Percentiles rank a stretch among this genome's conserved stretches.
Conservation (phyloP, 441 rosid genomes). For the Heliophila coronopifolia region DNA sequence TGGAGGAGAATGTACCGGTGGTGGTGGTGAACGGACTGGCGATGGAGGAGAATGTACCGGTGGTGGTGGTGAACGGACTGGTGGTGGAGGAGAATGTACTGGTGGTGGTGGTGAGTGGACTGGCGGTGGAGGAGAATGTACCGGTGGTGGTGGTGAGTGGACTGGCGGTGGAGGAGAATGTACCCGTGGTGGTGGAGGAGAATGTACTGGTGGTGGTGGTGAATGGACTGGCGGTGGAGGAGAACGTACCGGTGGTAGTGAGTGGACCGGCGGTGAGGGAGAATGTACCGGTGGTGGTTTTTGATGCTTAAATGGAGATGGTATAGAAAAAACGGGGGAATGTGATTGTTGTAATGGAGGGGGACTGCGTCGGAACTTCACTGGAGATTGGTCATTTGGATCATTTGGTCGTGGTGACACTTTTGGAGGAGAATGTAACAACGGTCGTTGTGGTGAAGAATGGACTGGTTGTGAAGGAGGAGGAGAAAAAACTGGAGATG, state of each 20-base stretch:
- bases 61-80: background rate
- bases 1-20: background rate
- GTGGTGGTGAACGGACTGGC: background rate
- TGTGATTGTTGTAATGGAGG: constrained; percentile 20
- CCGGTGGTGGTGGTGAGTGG: constrained; percentile 12
- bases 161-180: background rate
- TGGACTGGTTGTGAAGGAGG: background rate
- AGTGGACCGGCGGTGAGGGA: background rate
- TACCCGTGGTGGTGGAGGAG: background rate
- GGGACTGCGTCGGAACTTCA: constrained; percentile 10
- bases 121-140: constrained; percentile 22
- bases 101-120: constrained; percentile 8
- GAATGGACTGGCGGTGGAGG: background rate
- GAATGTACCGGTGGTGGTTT: background rate
- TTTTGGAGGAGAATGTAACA: background rate
- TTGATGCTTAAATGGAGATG: constrained; percentile 1
- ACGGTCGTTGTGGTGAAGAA: background rate
- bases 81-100: constrained; percentile 1
- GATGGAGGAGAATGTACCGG: constrained; percentile 1
- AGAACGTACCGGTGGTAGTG: background rate
- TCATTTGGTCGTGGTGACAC: constrained; percentile 22
- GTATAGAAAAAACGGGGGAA: constrained; percentile 9
- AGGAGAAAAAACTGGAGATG: background rate
- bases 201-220: background rate
- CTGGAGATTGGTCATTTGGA: constrained; percentile 18